Evolutionary conservation across 2,329 filamentous ascomycete genomes (phyloP).

Genomic region (Didymella glomerata): DNA sequence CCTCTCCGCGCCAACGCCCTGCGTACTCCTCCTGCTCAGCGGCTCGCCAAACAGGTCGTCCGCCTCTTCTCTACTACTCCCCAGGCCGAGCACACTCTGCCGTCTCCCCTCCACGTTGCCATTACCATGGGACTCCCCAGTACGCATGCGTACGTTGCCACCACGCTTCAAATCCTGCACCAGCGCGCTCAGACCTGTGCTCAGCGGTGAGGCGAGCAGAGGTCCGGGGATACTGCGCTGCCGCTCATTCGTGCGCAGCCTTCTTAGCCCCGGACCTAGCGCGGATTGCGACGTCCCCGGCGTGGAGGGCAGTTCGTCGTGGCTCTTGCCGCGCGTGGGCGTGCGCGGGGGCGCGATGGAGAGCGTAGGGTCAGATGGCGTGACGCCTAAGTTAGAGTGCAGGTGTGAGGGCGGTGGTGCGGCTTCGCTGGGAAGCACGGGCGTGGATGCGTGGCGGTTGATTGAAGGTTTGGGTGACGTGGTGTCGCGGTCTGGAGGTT

Average conservation of each 20-base stretch:
- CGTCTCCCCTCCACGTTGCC: slow-evolving; percentile 15
- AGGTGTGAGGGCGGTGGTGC: slow-evolving; percentile 24
- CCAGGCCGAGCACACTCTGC: slow-evolving; percentile 36
- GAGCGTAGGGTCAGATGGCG: slow-evolving; percentile 17
- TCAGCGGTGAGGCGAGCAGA: slow-evolving; percentile 68
- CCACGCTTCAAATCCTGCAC: slow-evolving; percentile 71
- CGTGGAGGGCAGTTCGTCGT: slow-evolving; percentile 28
- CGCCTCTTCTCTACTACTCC: slow-evolving; percentile 16
- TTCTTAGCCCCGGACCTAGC: slow-evolving; percentile 31
- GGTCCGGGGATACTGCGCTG: slow-evolving; percentile 54
- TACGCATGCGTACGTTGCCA: slow-evolving; percentile 42
- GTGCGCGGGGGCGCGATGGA: slow-evolving; percentile 19
- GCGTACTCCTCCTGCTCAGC: slow-evolving; percentile 35
- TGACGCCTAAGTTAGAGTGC: slow-evolving; percentile 30
- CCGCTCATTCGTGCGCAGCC: slow-evolving; percentile 47
- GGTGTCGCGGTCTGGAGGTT: slow-evolving; percentile 14
- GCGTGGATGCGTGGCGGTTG: slow-evolving; percentile 39
- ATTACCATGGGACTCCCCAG: too few species aligned
- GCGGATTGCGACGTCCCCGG: slow-evolving; percentile 31
- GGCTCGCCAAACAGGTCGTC: slow-evolving; percentile 30
- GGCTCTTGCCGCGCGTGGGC: slow-evolving; percentile 18
- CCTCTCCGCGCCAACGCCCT: slow-evolving; percentile 19
- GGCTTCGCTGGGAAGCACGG: slow-evolving; percentile 43
- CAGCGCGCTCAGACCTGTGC: slow-evolving; percentile 67
- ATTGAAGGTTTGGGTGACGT: slow-evolving; percentile 24